A percentile compares a stretch with the other conserved stretches of the same genome.
Conservation (phyloP, 1,139 yeast genomes). For the Sugiyamaella castrensis region DNA sequence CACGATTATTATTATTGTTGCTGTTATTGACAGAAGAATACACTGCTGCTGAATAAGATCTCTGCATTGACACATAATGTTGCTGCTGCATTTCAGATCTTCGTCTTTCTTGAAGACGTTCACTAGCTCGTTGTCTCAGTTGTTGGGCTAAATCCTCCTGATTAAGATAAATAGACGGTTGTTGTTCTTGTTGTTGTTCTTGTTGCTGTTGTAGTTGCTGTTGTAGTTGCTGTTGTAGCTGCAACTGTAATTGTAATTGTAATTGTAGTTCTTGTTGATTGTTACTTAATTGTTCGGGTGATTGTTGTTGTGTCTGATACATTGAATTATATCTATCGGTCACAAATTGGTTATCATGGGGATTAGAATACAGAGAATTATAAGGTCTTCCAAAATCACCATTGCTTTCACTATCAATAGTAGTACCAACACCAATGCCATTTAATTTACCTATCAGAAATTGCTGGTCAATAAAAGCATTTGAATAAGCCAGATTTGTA, state of each 20-base stretch:
- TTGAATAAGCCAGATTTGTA: background rate
- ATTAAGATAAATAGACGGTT: background rate
- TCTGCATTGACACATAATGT: background rate
- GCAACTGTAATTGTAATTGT: slow-evolving; percentile 8
- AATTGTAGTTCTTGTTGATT: slow-evolving; percentile 7
- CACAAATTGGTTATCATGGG: too few relatives aligned
- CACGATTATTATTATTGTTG: background rate
- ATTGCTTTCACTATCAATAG: too few relatives aligned
- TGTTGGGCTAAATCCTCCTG: slow-evolving; percentile 1
- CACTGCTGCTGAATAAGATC: background rate
- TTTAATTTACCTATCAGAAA: background rate
- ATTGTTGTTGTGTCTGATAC: slow-evolving; percentile 3
- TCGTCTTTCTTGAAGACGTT: too few relatives aligned
- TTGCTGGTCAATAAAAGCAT: background rate
- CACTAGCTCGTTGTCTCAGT: too few relatives aligned
- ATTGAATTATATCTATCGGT: background rate
- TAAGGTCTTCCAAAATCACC: too few relatives aligned
- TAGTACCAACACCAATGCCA: too few relatives aligned
- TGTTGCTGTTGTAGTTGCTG: slow-evolving; percentile 5
- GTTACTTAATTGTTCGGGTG: background rate
- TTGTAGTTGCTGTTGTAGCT: slow-evolving; percentile 9
- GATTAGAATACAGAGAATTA: too few relatives aligned
- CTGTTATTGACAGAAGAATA: background rate
- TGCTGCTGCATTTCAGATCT: background rate
- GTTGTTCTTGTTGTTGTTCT: slow-evolving; percentile 3